Conservation (phyloP, 2,329 filamentous ascomycete genomes). For the Curvularia spicifera region DNA sequence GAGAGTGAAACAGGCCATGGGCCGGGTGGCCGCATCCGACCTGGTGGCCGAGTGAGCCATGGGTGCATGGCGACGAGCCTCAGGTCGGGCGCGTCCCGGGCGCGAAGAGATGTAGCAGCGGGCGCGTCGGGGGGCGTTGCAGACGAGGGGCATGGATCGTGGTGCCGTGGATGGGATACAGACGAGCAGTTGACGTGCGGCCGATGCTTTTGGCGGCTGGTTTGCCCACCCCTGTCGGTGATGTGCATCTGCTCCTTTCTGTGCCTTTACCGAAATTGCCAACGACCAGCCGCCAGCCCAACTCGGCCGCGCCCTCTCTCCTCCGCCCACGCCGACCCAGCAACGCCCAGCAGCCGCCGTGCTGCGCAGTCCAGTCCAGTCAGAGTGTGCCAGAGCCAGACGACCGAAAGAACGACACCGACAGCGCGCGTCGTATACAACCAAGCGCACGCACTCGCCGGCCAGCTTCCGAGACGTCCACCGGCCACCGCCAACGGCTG, state of each 20-base stretch:
- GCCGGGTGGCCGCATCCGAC: slow-evolving; percentile 10
- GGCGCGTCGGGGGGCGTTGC: too few relatives aligned
- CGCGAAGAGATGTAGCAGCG: too few relatives aligned
- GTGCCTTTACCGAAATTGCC: slow-evolving; percentile 26
- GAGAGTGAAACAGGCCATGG: slow-evolving; percentile 32
- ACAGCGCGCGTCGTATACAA: neutral
- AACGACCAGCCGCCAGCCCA: slow-evolving; percentile 11
- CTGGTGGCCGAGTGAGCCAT: neutral
- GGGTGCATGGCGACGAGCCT: neutral
- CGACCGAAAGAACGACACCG: neutral
- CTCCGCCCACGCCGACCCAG: slow-evolving; percentile 39
- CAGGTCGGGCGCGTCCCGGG: neutral
- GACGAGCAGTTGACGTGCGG: neutral
- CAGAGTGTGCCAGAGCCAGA: too few relatives aligned
- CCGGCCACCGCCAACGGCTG: neutral
- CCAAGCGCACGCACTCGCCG: neutral
- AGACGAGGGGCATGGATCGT: too few relatives aligned
- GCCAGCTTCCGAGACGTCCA: neutral
- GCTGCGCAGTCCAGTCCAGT: neutral
- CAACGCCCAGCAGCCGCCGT: slow-evolving; percentile 18
- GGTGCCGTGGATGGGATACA: too few relatives aligned
- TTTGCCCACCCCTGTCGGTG: slow-evolving; percentile 17
- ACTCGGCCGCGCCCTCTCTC: slow-evolving; percentile 39
- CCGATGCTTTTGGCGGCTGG: slow-evolving; percentile 18
- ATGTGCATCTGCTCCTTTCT: slow-evolving; percentile 28